A percentile compares a stretch with the other conserved stretches of the same genome.
Conservation (phyloP, 345 rosid genomes). For the Moringa oleifera region DNA sequence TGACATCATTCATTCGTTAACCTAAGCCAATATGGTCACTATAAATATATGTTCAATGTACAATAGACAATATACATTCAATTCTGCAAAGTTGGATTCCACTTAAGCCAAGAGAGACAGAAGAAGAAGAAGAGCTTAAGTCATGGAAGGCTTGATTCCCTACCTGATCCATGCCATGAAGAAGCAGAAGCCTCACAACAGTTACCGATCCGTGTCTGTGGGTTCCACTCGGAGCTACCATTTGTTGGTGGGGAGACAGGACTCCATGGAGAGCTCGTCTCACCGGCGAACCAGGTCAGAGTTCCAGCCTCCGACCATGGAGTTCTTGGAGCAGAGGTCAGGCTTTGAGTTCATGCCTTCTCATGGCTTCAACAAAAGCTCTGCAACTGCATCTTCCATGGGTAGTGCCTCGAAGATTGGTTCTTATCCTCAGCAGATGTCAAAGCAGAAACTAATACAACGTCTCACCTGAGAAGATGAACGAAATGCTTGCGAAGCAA, state of each 20-base stretch:
- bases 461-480: too few relatives aligned
- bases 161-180: constrained; percentile 43
- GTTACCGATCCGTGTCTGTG: constrained; percentile 23
- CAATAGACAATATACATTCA: too few relatives aligned
- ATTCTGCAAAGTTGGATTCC: neutral
- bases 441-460: neutral
- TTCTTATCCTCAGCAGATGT: constrained; percentile 5
- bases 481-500: too few relatives aligned
- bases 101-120: neutral
- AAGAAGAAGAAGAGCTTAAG: constrained; percentile 16
- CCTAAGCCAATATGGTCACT: too few relatives aligned
- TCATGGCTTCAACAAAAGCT: neutral
- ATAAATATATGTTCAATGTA: too few relatives aligned
- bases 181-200: constrained; percentile 23
- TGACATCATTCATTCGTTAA: too few relatives aligned
- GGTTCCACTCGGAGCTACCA: constrained; percentile 65
- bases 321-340: constrained; percentile 24
- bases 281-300: constrained; percentile 46
- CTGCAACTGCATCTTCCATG: constrained; percentile 4
- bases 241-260: constrained; percentile 31
- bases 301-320: constrained; percentile 27
- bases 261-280: constrained; percentile 39
- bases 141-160: constrained; percentile 82
- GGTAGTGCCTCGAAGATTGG: constrained; percentile 11
- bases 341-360: constrained; percentile 2